Base-by-base conservation (phyloP, 257 asterid genomes). In the Plantago elongata region DNA sequence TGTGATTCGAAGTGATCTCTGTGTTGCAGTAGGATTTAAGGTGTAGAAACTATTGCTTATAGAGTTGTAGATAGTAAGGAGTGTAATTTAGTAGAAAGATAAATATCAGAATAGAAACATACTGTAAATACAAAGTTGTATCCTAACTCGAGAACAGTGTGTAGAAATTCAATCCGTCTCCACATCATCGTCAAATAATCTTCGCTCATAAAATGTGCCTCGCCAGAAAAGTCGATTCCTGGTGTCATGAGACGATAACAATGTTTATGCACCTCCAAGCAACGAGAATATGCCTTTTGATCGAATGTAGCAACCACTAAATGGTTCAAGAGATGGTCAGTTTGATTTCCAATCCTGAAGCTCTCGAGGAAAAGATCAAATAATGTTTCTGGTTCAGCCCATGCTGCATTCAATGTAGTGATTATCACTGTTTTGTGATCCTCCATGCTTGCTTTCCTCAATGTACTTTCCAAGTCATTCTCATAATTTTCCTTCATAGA, bases 61-160 rank as follows among this genome's bases (percentile, higher is more conserved):
- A 18, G 10, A 52, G 38, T 3, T 1, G 17, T n/a, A 8, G 17
- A 11, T 30, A 8, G 59, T 54, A 1, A 34, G 40, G 34, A 7
- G 54, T n/a, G 15, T 7, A 8, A 12, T 48, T 2, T n/a, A 13
- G 17, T 6, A 48, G 16, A 45, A 45, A 9, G n/a, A 45, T 0
- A 9, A 9, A 45, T 45, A 16, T n/a, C 1, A 7, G 9, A 49
- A 49, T 7, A 49, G 17, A n/a, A 3, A 64, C 70, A 11, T 67
- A 76, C 81, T 72, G 81, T 71, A 54, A 76, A 76, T 44, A 76
- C 67, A 29, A 76, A 76, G 73, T 59, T 65, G 78, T 72, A 76
- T 63, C 78, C 81, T 6, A 58, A 57, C 38, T 62, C 64, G 10
- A 73, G 71, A 65, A 76, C 81, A 37, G 67, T 66, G n/a, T 66